Base-by-base conservation (phyloP, 176 grass and related monocot species). In the Lolium rigidum region DNA sequence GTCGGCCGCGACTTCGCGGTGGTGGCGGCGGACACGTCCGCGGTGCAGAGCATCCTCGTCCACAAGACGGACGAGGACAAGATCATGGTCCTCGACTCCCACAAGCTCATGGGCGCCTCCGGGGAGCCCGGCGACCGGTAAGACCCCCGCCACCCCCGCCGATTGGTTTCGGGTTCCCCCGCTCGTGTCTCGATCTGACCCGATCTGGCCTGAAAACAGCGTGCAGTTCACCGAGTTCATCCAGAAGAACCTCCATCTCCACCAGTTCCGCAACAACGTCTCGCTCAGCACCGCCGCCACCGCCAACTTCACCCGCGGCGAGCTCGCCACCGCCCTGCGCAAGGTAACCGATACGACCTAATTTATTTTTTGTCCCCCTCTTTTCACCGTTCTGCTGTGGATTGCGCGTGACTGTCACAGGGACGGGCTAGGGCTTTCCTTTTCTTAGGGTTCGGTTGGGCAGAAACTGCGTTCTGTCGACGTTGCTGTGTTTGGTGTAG, bases 181-280 rank as follows among this genome's bases (percentile, higher is more conserved):
- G 10, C n/a, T 9, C 46, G 26, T 77, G 8, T 59, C 62, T 56
- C 85, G 78, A 85, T 71, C 77, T 73, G 76, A 77, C 58, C 66
- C 51, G 83, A 85, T 93, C 74, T 87, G 64, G 10, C 26, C 6
- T 57, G 20, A 11, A 2, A 11, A 82, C 88, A 97, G 97, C 81
- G 94, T 97, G 63, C 97, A 99, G 81, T 99, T 99, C 83, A 99
- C 97, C 20, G 97, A 99, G 89, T 99, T 88, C 92, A 99, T 99
- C 70, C 97, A 99, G 90, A 99, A 99, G 90, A 99, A 99, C 80
- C 81, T 99, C 11, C 97, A 99, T 83, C 88, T 99, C 11, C 10
- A 99, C 80, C 92, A 99, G 88, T 96, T 96, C 90, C 94, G 97
- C 78, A 99, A 99, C 65, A 93, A 89, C 78, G 94, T 97, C 43